Evolutionary conservation across 2,329 filamentous ascomycete species (phyloP).

Genomic region (Volutella citrinella): DNA sequence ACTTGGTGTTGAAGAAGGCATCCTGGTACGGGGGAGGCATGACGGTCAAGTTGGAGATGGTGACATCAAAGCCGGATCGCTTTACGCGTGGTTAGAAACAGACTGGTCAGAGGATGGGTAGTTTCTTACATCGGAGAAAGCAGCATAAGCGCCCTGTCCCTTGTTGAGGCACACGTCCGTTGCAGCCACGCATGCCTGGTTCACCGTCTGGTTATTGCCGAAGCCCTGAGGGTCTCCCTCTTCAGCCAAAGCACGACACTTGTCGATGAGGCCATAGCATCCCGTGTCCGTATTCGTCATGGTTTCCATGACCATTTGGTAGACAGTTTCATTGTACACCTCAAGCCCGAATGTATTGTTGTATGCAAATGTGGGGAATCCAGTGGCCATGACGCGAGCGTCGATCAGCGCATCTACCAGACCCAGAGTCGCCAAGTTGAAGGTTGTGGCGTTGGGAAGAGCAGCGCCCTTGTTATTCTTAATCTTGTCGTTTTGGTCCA

Average conservation of each 20-base stretch:
- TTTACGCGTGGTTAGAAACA: no score
- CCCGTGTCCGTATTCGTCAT: slow-evolving; percentile 30
- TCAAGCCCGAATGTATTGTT: slow-evolving; percentile 65
- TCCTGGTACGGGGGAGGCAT: slow-evolving; percentile 58
- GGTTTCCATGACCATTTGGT: slow-evolving; percentile 10
- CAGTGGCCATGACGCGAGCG: slow-evolving; percentile 52
- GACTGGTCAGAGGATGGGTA: slow-evolving; percentile 24
- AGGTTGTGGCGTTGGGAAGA: slow-evolving; percentile 40
- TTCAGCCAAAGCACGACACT: slow-evolving; percentile 39
- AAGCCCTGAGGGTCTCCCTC: slow-evolving; percentile 36
- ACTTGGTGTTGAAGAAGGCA: slow-evolving; percentile 60
- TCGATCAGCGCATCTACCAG: slow-evolving; percentile 69
- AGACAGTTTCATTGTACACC: slow-evolving; percentile 45
- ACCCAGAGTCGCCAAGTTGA: slow-evolving; percentile 57
- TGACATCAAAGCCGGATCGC: slow-evolving; percentile 60
- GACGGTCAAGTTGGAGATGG: slow-evolving; percentile 50
- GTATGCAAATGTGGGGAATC: slow-evolving; percentile 51
- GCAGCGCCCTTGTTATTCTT: not conserved
- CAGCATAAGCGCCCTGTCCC: slow-evolving; percentile 10
- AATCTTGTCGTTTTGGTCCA: slow-evolving; percentile 54
- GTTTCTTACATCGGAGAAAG: slow-evolving; percentile 3
- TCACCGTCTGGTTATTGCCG: slow-evolving; percentile 35
- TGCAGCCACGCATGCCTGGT: slow-evolving; percentile 51
- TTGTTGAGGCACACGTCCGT: slow-evolving; percentile 20
- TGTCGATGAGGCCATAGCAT: slow-evolving; percentile 48